Evolutionary conservation across 352 stramenopile species (phyloP).

Genomic region (Discostella stelligera): DNA sequence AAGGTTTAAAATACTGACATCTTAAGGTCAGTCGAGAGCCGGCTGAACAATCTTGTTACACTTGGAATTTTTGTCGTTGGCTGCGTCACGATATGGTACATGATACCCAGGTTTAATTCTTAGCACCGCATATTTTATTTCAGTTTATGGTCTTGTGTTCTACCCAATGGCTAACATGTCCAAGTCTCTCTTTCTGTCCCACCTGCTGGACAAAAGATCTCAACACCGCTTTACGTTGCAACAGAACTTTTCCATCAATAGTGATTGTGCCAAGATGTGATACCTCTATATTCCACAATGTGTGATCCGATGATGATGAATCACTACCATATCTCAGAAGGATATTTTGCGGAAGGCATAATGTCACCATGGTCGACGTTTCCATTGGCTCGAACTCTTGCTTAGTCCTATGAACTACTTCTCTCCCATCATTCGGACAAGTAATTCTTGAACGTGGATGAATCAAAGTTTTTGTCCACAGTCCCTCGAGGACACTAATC

Average conservation of each 20-base stretch:
- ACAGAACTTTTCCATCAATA: background rate
- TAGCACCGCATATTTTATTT: no score
- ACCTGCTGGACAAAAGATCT: background rate
- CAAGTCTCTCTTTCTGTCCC: background rate
- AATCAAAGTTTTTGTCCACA: constrained; percentile 1
- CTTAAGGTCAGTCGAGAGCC: no score
- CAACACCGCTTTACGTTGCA: constrained; percentile 9
- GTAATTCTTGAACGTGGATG: no score
- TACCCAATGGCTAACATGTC: constrained; percentile 8
- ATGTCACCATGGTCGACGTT: constrained; percentile 6
- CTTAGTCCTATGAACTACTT: background rate
- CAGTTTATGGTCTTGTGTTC: background rate
- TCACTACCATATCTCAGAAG: constrained; percentile 25
- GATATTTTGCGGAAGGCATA: constrained; percentile 45
- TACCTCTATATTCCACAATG: constrained; percentile 28
- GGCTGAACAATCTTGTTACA: no score
- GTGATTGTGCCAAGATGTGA: constrained; percentile 19
- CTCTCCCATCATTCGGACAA: background rate
- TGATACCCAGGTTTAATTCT: no score
- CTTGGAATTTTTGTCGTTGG: no score
- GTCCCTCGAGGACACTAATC: constrained; percentile 1
- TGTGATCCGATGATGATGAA: constrained; percentile 6
- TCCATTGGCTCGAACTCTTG: constrained; percentile 16
- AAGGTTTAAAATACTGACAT: no score
- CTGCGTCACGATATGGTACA: no score